Evolutionary conservation across 768 basidiomycete genomes (phyloP).

Genomic region (Collybia mongolica): DNA sequence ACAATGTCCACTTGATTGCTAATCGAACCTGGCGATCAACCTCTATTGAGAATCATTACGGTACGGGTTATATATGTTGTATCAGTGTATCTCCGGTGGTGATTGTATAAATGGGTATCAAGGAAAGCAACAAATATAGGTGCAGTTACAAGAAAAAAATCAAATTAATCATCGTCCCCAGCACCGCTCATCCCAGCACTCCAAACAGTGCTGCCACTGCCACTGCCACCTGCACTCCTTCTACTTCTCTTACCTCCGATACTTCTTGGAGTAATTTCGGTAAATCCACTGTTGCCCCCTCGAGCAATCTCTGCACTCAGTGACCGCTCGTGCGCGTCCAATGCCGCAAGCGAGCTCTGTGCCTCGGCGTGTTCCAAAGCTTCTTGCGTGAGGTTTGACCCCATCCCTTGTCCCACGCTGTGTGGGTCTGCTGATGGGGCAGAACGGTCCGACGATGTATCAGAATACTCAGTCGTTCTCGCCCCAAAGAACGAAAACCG

Average conservation of each 20-base stretch:
- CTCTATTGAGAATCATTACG: too few relatives aligned
- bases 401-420: constrained; percentile 30
- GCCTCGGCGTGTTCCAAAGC: constrained; percentile 80
- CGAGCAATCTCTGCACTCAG: constrained; percentile 75
- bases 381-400: constrained; percentile 63
- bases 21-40: not conserved
- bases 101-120: not conserved
- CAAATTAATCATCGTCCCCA: constrained; percentile 37
- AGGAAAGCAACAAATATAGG: not conserved
- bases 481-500: constrained; percentile 79
- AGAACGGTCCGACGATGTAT: constrained; percentile 49
- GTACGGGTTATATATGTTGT: constrained; percentile 1
- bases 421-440: constrained; percentile 28
- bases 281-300: constrained; percentile 73
- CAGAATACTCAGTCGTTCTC: constrained; percentile 37
- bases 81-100: not conserved
- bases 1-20: not conserved
- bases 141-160: too few relatives aligned
- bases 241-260: constrained; percentile 58
- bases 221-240: constrained; percentile 62
- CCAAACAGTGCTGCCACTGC: constrained; percentile 80
- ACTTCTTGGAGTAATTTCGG: constrained; percentile 61
- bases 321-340: constrained; percentile 76
- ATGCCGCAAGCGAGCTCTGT: constrained; percentile 68
- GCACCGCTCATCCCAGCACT: constrained; percentile 79